Conservation (phyloP, 495 filamentous ascomycete genomes). For the Trichoderma erinaceum region DNA sequence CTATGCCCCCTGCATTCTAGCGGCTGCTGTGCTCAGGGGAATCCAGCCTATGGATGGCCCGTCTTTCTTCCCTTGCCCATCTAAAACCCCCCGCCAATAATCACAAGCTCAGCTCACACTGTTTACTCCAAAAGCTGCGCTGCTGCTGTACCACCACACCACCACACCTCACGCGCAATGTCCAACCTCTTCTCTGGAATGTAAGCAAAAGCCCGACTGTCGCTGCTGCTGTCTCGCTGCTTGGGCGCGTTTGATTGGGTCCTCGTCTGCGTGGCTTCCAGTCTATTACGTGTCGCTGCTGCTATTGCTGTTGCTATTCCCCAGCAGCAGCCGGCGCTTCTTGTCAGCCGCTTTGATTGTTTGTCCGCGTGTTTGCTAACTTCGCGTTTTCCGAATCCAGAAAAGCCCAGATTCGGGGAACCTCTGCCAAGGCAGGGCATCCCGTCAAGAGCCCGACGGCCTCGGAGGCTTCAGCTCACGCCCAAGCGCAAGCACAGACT, state of each 20-base stretch:
- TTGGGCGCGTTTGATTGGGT: slow-evolving; percentile 17
- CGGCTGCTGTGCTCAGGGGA: slow-evolving; percentile 5
- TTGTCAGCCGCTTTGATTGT: background rate
- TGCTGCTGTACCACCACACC: too few species aligned
- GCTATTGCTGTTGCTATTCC: background rate
- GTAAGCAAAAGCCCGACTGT: slow-evolving; percentile 45
- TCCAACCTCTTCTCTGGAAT: slow-evolving; percentile 74
- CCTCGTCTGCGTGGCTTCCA: background rate
- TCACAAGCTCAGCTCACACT: slow-evolving; percentile 10
- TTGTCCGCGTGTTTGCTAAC: background rate
- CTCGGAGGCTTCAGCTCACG: slow-evolving; percentile 28
- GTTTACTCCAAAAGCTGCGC: background rate
- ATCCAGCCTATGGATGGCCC: background rate
- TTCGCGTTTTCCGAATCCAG: slow-evolving; percentile 20
- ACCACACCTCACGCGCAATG: slow-evolving; percentile 36
- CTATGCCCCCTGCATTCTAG: background rate
- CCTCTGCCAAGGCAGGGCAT: slow-evolving; percentile 33
- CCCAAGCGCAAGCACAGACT: slow-evolving; percentile 22
- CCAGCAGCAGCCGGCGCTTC: background rate
- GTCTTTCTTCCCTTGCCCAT: background rate
- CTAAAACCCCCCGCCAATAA: background rate
- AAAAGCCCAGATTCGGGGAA: slow-evolving; percentile 43
- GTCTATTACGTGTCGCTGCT: background rate
- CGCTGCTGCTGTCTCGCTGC: slow-evolving; percentile 17
- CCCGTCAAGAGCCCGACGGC: slow-evolving; percentile 35